Evolutionary conservation across 2,329 filamentous ascomycete species (phyloP), one percentile per base, ranked within the genome.

Genomic region (Trichoderma endophyticum): DNA sequence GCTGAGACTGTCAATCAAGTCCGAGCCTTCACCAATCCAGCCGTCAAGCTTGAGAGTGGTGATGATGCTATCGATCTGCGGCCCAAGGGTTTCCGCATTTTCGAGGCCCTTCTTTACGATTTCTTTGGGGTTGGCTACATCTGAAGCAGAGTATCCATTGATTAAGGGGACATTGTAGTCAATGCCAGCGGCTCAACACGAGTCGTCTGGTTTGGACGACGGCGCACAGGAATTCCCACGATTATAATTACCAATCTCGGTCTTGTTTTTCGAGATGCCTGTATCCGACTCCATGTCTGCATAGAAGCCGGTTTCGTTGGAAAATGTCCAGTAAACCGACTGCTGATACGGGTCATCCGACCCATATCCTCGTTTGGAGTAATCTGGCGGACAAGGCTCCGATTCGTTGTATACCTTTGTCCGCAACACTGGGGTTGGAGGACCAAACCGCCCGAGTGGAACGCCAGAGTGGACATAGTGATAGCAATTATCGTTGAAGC

Each of bases 361-460:
- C 39, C 63, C 63, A 54, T 34, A 66, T 24, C 63, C 63, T 11
- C 63, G 63, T 66, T 56, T 30, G 14, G 63, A 66, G 36, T 66
- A 66, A 66, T 66, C 63, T 18, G 63, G 63, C 6, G 63, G 63
- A 66, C 39, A 66, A 21, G 43, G 63, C 8, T 66, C 63, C 18
- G 63, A 66, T 24, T 28, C 43, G 30, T 66, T 66, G 30, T 61
- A 61, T 15, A 28, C 6, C n/a, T 61, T 21, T 30, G 14, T 36
- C 5, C 32, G 30, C 59, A 36, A n/a, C 15, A 36, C 32, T 21
- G 18, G 59, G 21, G 59, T 61, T 15, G 59, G n/a, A 18, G 59
- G 59, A 32, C 59, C 59, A 15, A 61, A 61, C 32, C 32, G 32
- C 32, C 32, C 32, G 12, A 34, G 32, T 34, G 32, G 32, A 61